These are phyloP conservation scores for Arabidopsis hybrid DNA, from an alignment of 441 rosid species.

Conservation along the genomic window DNA sequence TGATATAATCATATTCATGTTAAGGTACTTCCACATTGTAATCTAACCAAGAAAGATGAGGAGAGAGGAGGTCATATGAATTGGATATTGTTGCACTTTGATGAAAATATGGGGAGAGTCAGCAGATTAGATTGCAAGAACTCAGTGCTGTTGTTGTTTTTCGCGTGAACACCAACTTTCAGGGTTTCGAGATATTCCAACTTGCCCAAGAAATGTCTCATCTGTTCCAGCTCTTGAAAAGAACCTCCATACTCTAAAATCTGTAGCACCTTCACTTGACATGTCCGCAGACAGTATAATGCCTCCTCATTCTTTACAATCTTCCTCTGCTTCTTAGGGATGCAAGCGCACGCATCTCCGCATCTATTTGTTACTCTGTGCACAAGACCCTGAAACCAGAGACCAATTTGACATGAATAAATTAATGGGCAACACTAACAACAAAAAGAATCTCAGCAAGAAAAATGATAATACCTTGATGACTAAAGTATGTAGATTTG, in stretches of 20 bases:
- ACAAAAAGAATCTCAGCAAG: background rate
- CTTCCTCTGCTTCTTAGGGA: constrained; percentile 10
- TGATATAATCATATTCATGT: too few species aligned
- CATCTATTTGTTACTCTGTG: constrained; percentile 23
- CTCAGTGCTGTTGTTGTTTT: background rate
- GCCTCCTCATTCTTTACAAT: background rate
- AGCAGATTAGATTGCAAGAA: constrained; percentile 16
- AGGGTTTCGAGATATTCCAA: constrained; percentile 15
- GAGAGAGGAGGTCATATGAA: background rate
- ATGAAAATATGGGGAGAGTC: constrained; percentile 19
- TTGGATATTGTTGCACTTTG: constrained; percentile 10
- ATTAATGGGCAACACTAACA: background rate
- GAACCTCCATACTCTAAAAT: constrained; percentile 15
- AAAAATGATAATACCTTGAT: constrained; percentile 11
- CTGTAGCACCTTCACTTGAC: constrained; percentile 18
- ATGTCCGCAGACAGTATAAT: background rate
- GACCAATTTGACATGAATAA: constrained; percentile 12
- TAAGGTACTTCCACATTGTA: too few species aligned
- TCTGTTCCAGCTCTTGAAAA: background rate
- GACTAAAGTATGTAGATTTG: constrained; percentile 14
- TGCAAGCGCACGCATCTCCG: constrained; percentile 33
- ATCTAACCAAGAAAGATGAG: background rate
- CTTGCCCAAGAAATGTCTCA: background rate
- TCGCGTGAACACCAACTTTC: constrained; percentile 2
- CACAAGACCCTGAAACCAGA: constrained; percentile 18